These are phyloP conservation scores for Syncephalastrum sp. DNA, from an alignment of 371 early-diverging fungal species.

Conservation along the genomic window DNA sequence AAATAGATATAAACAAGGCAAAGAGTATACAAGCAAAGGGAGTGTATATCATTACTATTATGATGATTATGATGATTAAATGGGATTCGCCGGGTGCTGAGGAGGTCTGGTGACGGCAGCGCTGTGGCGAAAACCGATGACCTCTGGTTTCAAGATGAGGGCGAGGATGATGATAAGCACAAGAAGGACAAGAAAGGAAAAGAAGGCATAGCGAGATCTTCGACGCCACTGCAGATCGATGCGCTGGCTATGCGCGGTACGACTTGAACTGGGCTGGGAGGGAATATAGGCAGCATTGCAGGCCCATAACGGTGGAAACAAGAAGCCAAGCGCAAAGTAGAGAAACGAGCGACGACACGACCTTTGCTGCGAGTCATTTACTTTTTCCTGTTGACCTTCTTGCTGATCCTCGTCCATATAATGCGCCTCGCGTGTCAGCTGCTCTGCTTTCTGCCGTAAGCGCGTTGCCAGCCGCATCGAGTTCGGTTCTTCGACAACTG, in stretches of 20 bases:
- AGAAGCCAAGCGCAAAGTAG: slow-evolving; percentile 32
- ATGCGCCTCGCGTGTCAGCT: background rate
- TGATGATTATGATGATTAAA: too few species aligned
- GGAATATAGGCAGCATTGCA: slow-evolving; percentile 24
- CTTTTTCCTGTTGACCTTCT: background rate
- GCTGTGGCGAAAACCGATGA: slow-evolving; percentile 17
- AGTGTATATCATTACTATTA: too few species aligned
- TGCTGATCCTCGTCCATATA: slow-evolving; percentile 2
- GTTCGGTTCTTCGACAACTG: too few species aligned
- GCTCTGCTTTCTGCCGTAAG: slow-evolving; percentile 7
- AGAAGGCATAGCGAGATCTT: slow-evolving; percentile 19
- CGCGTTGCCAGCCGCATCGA: slow-evolving; percentile 2
- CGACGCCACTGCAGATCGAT: slow-evolving; percentile 21
- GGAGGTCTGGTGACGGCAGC: background rate
- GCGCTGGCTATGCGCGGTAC: slow-evolving; percentile 10
- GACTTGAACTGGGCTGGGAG: slow-evolving; percentile 1
- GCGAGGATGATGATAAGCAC: slow-evolving; percentile 14
- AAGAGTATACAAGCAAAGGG: too few species aligned
- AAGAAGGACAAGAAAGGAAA: slow-evolving; percentile 10
- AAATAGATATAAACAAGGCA: too few species aligned
- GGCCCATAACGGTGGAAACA: slow-evolving; percentile 42
- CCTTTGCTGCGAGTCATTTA: background rate
- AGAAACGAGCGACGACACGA: slow-evolving; percentile 26
- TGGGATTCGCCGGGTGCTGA: too few species aligned
- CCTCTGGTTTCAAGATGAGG: slow-evolving; percentile 19